These are phyloP conservation scores for Hypocreales sp. DNA, from an alignment of 2,329 filamentous ascomycete genomes.

Conservation along the genomic window DNA sequence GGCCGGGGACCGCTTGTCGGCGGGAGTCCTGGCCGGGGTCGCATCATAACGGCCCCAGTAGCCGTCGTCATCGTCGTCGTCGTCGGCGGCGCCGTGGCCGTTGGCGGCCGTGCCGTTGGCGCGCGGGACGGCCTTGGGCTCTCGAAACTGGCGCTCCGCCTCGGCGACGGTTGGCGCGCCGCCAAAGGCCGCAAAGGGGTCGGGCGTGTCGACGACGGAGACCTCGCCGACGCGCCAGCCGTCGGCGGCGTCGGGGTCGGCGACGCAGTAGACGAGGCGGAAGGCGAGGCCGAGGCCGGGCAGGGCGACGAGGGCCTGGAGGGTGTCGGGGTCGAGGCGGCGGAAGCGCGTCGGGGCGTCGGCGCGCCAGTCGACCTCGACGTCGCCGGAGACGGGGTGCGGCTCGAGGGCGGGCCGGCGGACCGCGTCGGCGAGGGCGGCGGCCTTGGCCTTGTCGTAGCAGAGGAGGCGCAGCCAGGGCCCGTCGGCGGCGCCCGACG, in stretches of 20 bases:
- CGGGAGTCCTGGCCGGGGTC: constrained; percentile 50
- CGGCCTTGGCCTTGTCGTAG: constrained; percentile 43
- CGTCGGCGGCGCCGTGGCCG: constrained; percentile 8
- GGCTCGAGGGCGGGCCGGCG: constrained; percentile 52
- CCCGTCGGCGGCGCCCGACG: constrained; percentile 38
- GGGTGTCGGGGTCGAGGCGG: constrained; percentile 59
- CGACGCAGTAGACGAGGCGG: constrained; percentile 53
- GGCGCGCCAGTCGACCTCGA: constrained; percentile 56
- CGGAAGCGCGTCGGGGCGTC: constrained; percentile 49
- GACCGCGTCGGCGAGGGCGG: constrained; percentile 44
- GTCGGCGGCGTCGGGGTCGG: constrained; percentile 44
- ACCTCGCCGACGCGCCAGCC: constrained; percentile 64
- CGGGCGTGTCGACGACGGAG: constrained; percentile 38
- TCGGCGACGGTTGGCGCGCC: constrained; percentile 36
- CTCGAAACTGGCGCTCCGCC: constrained; percentile 42
- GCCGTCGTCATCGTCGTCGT: constrained; percentile 56
- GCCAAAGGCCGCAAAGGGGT: constrained; percentile 38
- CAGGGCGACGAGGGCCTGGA: constrained; percentile 51
- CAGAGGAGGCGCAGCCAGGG: constrained; percentile 62
- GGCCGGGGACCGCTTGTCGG: constrained; percentile 45
- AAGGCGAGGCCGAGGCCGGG: constrained; percentile 46
- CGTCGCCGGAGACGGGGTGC: constrained; percentile 68
- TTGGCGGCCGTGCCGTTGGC: constrained; percentile 5
- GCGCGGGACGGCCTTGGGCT: constrained; percentile 8
- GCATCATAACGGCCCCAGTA: constrained; percentile 71